These are phyloP conservation scores for Triglochin maritima DNA, from an alignment of 106 monocot species.

Conservation along the genomic window DNA sequence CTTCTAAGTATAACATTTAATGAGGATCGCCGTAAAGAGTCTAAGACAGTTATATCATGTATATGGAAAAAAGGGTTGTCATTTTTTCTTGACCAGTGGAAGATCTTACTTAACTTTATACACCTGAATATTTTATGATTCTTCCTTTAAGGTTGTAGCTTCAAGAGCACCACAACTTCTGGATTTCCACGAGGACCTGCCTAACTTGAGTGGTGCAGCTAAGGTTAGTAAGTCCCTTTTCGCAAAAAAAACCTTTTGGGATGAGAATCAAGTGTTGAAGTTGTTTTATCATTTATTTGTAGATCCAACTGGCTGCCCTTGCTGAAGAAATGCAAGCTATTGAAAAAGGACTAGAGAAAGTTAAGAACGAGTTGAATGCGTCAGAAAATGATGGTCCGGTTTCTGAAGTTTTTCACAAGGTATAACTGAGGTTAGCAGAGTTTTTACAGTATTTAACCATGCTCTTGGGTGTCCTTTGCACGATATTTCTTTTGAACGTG, in stretches of 20 bases:
- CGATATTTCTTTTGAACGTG: too few relatives aligned
- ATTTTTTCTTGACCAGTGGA: too few relatives aligned
- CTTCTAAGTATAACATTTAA: too few relatives aligned
- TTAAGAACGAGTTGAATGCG: conserved; percentile 56
- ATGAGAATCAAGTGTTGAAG: neutral
- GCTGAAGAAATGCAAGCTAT: conserved; percentile 74
- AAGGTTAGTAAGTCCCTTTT: conserved; percentile 35
- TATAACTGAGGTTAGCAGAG: too few relatives aligned
- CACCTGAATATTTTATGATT: neutral
- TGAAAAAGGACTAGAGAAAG: conserved; percentile 64
- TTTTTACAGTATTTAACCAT: too few relatives aligned
- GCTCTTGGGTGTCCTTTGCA: too few relatives aligned
- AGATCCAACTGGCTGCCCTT: conserved; percentile 43
- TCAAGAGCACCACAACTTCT: conserved; percentile 64
- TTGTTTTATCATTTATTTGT: neutral
- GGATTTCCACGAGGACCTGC: conserved; percentile 66
- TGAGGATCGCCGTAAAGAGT: too few relatives aligned
- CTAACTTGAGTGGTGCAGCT: conserved; percentile 72
- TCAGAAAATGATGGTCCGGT: conserved; percentile 80
- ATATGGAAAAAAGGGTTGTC: too few relatives aligned
- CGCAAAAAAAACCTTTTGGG: neutral
- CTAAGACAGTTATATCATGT: too few relatives aligned
- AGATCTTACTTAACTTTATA: too few relatives aligned
- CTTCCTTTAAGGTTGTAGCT: conserved; percentile 52
- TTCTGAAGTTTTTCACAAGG: conserved; percentile 59